phyloP scores from a whole-genome alignment of 2,329 filamentous ascomycete species.

The Didymella arachidicola region DNA sequence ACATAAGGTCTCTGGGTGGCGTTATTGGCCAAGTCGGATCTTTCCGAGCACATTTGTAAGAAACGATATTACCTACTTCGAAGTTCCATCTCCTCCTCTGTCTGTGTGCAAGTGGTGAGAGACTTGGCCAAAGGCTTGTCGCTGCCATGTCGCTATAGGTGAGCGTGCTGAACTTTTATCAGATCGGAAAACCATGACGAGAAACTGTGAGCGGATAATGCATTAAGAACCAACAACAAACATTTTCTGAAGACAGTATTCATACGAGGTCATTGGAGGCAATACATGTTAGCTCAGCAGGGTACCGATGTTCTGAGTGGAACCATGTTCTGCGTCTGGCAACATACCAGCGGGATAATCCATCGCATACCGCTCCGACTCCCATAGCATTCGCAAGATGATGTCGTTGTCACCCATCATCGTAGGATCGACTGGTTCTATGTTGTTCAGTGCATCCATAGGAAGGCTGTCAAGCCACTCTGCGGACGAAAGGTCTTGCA shows the following conservation, averaged over 20 bases:
- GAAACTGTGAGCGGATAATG: too few species aligned
- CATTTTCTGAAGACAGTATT: neutral
- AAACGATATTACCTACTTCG: neutral
- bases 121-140: neutral
- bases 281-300: neutral
- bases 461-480: slow-evolving; percentile 21
- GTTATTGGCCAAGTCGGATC: neutral
- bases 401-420: slow-evolving; percentile 27
- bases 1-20: neutral
- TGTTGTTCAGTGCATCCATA: slow-evolving; percentile 13
- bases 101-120: neutral
- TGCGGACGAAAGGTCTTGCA: slow-evolving; percentile 12
- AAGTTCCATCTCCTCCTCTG: neutral
- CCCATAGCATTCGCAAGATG: slow-evolving; percentile 31
- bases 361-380: slow-evolving; percentile 24
- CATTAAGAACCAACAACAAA: neutral
- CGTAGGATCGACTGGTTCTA: slow-evolving; percentile 16
- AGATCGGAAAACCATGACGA: too few species aligned
- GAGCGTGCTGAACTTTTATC: neutral
- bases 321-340: slow-evolving; percentile 13
- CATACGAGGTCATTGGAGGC: neutral
- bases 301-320: neutral
- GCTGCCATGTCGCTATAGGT: neutral
- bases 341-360: slow-evolving; percentile 20
- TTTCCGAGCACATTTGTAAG: neutral